Evolutionary conservation across 306 rosid species (phyloP).

Genomic region (Pyrus bretschneideri): DNA sequence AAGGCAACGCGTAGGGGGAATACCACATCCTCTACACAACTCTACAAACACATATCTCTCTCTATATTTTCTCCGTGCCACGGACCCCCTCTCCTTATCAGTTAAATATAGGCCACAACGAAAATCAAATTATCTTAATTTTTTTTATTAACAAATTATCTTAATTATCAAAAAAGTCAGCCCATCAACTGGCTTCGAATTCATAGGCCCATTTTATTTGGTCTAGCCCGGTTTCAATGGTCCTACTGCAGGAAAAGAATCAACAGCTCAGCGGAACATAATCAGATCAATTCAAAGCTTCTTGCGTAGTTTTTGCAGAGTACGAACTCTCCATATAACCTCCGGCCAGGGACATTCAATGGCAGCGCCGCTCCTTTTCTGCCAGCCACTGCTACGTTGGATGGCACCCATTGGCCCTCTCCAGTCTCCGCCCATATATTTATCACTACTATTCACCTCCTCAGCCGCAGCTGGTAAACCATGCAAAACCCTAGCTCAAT

Average conservation of each 20-base stretch:
- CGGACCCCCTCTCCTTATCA: too few species aligned
- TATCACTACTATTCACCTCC: background rate
- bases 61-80: too few species aligned
- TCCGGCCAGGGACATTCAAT: background rate
- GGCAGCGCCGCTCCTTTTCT: background rate
- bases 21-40: too few species aligned
- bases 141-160: too few species aligned
- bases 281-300: background rate
- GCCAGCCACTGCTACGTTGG: background rate
- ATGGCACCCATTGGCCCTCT: background rate
- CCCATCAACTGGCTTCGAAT: too few species aligned
- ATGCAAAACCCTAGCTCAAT: background rate
- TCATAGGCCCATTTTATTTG: too few species aligned
- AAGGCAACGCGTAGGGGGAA: too few species aligned
- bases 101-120: too few species aligned
- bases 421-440: background rate
- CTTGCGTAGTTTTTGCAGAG: background rate
- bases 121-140: too few species aligned
- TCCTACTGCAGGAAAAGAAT: background rate
- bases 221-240: background rate
- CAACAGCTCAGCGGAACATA: too few species aligned
- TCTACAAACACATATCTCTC: too few species aligned
- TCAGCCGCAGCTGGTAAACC: background rate
- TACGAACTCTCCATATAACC: background rate
- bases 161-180: too few species aligned